Percentiles rank a stretch among this genome's conserved stretches.
Evolutionary conservation across 345 rosid genomes (phyloP).

Genomic region (Aegle marmelos): DNA sequence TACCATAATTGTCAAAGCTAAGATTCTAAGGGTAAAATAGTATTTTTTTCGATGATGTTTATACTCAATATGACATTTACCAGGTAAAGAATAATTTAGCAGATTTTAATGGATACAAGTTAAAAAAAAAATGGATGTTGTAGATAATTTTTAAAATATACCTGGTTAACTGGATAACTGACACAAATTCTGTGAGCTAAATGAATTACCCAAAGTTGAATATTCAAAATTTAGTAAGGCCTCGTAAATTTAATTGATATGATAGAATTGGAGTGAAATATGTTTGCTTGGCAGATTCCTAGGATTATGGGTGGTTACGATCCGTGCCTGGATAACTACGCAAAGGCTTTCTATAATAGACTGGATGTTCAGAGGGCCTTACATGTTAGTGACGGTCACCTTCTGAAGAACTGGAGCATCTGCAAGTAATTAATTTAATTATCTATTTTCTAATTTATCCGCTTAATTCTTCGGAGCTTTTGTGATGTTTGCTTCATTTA

Average conservation of each 20-base stretch:
- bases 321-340: conserved; percentile 79
- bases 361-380: conserved; percentile 80
- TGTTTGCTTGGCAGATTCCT: conserved; percentile 46
- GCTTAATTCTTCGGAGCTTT: not conserved
- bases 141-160: too few species aligned
- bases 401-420: conserved; percentile 74
- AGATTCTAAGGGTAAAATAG: too few species aligned
- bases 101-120: too few species aligned
- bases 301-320: conserved; percentile 81
- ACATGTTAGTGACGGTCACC: conserved; percentile 68
- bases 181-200: too few species aligned
- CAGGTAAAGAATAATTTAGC: too few species aligned
- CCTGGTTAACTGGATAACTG: too few species aligned
- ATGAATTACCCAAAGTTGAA: too few species aligned
- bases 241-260: not conserved
- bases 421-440: conserved; percentile 63
- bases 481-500: not conserved
- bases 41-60: too few species aligned
- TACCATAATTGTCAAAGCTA: too few species aligned
- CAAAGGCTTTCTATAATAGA: conserved; percentile 68
- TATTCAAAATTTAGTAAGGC: not conserved
- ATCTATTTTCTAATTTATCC: too few species aligned
- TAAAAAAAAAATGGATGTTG: too few species aligned
- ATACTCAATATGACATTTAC: too few species aligned
- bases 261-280: not conserved